Conservation (phyloP, 306 rosid genomes). For the Carpinus viminea region DNA sequence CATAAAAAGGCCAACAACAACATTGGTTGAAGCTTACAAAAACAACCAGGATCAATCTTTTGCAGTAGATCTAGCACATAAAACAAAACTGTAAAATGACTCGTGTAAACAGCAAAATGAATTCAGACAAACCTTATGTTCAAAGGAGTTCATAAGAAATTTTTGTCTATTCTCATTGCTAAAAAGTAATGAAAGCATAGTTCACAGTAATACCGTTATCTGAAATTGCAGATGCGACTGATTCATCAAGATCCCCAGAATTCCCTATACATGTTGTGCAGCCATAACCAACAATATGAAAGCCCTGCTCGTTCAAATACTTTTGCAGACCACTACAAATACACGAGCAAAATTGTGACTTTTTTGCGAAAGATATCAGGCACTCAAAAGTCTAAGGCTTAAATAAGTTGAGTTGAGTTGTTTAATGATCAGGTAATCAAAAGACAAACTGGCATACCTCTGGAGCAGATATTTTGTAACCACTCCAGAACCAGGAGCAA, state of each 20-base stretch:
- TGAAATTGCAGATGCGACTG: conserved; percentile 31
- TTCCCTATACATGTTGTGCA: conserved; percentile 60
- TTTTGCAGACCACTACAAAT: conserved; percentile 36
- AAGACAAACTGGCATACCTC: conserved; percentile 21
- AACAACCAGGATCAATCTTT: background rate
- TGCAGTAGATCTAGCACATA: background rate
- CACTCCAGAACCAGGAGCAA: conserved; percentile 45
- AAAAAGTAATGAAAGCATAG: background rate
- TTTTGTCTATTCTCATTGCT: background rate
- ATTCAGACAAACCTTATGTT: no score
- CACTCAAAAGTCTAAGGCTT: background rate
- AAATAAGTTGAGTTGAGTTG: background rate
- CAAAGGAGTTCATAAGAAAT: background rate
- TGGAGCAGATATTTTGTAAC: conserved; percentile 36
- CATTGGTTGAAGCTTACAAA: background rate
- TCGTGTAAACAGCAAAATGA: background rate
- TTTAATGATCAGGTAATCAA: background rate
- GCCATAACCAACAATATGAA: conserved; percentile 38
- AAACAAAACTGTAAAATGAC: background rate
- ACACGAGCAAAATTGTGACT: background rate
- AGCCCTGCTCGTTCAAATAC: conserved; percentile 22
- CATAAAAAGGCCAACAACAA: background rate
- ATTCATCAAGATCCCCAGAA: conserved; percentile 49
- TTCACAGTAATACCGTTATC: conserved; percentile 18
- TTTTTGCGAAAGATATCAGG: background rate